Evolutionary conservation across 2,329 filamentous ascomycete genomes (phyloP).

Genomic region (Raffaelea arxii): DNA sequence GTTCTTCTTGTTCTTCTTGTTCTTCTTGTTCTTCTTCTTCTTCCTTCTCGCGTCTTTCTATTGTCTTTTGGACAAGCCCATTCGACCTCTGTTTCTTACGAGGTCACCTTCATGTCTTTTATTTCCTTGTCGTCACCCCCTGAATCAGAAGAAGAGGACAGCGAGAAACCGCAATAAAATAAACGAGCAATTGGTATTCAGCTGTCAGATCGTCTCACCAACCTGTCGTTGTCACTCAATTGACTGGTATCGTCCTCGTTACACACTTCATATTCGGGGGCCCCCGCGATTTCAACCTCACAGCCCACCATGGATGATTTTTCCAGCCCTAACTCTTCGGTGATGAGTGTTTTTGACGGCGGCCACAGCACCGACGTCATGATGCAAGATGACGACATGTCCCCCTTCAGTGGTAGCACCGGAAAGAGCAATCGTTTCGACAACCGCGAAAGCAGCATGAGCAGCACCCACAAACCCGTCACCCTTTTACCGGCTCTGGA

Average conservation of each 20-base stretch:
- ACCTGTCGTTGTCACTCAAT: too few relatives aligned
- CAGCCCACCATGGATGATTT: slow-evolving; percentile 11
- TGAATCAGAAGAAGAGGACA: slow-evolving; percentile 10
- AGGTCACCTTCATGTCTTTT: slow-evolving; percentile 7
- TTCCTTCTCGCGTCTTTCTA: neutral
- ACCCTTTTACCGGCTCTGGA: slow-evolving; percentile 1
- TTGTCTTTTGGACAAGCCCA: neutral
- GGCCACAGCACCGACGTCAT: slow-evolving; percentile 6
- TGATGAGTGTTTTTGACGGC: slow-evolving; percentile 12
- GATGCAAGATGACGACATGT: slow-evolving; percentile 10
- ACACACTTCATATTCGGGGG: too few relatives aligned
- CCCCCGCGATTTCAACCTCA: neutral
- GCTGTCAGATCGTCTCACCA: too few relatives aligned
- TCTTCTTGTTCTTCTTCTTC: neutral
- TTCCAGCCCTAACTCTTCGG: slow-evolving; percentile 12
- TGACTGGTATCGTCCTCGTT: too few relatives aligned
- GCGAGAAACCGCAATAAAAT: slow-evolving; percentile 1
- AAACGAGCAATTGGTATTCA: too few relatives aligned
- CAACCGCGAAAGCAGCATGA: slow-evolving; percentile 5
- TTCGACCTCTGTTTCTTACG: neutral
- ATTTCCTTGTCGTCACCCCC: slow-evolving; percentile 3
- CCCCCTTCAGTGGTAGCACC: slow-evolving; percentile 9
- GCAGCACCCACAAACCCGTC: neutral
- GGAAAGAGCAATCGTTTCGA: slow-evolving; percentile 3
- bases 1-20: neutral